Evolutionary conservation across 495 filamentous ascomycete genomes (phyloP).

Genomic region (Penicillium malachiteum): DNA sequence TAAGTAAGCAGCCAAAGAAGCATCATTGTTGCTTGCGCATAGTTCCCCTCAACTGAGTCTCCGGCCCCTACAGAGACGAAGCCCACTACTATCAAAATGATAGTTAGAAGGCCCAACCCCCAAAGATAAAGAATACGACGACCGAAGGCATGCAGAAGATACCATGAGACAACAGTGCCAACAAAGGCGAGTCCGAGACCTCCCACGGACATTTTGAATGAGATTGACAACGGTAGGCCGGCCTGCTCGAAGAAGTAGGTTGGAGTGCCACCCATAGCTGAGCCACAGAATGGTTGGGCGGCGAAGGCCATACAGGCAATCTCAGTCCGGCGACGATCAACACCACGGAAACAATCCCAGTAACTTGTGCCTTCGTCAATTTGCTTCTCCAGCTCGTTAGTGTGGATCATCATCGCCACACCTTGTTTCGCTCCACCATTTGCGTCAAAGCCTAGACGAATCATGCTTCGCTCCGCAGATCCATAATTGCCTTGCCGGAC

Average conservation of each 20-base stretch:
- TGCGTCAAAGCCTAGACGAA: no score
- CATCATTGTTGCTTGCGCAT: slow-evolving; percentile 51
- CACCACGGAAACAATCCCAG: slow-evolving; percentile 70
- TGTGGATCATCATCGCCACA: slow-evolving; percentile 62
- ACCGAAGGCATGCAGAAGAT: slow-evolving; percentile 62
- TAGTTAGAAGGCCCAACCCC: slow-evolving; percentile 45
- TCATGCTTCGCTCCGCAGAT: no score
- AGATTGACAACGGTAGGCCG: slow-evolving; percentile 46
- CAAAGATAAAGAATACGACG: slow-evolving; percentile 53
- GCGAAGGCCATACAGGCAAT: slow-evolving; percentile 67
- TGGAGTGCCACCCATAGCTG: slow-evolving; percentile 35
- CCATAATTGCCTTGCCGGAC: slow-evolving; percentile 35
- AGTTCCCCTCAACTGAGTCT: slow-evolving; percentile 26
- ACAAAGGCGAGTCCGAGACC: slow-evolving; percentile 55
- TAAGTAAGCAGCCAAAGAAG: slow-evolving; percentile 59
- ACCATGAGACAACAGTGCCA: slow-evolving; percentile 68
- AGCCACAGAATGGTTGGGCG: slow-evolving; percentile 70
- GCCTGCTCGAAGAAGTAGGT: slow-evolving; percentile 66
- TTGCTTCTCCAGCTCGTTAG: slow-evolving; percentile 68
- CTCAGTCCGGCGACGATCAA: slow-evolving; percentile 69
- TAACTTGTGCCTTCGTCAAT: slow-evolving; percentile 62
- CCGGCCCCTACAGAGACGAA: slow-evolving; percentile 54
- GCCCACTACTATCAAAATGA: slow-evolving; percentile 58
- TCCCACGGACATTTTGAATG: slow-evolving; percentile 23
- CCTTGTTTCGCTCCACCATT: no score